These are phyloP conservation scores for Exutisphaerella laricina DNA, from an alignment of 2,329 filamentous ascomycete species.

Conservation along the genomic window DNA sequence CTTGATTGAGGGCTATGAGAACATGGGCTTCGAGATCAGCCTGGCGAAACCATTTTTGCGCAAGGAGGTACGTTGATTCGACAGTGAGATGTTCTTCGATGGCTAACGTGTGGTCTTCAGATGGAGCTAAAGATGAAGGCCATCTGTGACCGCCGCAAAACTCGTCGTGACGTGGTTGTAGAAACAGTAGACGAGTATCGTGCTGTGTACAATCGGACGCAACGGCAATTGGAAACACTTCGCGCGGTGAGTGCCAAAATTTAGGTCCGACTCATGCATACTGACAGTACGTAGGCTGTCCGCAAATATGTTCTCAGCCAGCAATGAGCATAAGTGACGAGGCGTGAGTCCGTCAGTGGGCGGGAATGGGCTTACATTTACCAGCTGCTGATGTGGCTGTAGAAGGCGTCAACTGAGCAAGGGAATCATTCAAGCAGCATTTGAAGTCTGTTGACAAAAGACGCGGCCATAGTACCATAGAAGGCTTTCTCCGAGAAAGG, in stretches of 20 bases:
- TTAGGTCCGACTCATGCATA: not conserved
- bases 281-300: slow-evolving; percentile 11
- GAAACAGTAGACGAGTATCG: slow-evolving; percentile 84
- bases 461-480: too few relatives aligned
- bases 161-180: slow-evolving; percentile 66
- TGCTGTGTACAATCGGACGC: slow-evolving; percentile 76
- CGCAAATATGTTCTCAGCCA: not conserved
- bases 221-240: slow-evolving; percentile 63
- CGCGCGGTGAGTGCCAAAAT: slow-evolving; percentile 44
- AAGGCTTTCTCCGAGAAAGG: too few relatives aligned
- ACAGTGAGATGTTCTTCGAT: too few relatives aligned
- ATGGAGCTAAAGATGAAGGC: slow-evolving; percentile 97
- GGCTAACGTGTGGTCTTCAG: too few relatives aligned
- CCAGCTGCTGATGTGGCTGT: too few relatives aligned
- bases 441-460: too few relatives aligned
- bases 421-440: too few relatives aligned
- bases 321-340: too few relatives aligned
- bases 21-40: slow-evolving; percentile 86
- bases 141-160: slow-evolving; percentile 82
- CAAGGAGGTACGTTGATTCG: too few relatives aligned
- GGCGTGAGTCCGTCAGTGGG: too few relatives aligned
- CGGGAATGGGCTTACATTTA: too few relatives aligned
- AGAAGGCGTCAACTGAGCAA: too few relatives aligned
- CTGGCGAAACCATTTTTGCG: slow-evolving; percentile 92
- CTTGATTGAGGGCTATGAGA: slow-evolving; percentile 88